Base-by-base conservation (phyloP, 2,329 filamentous ascomycete species). In the Pseudocercospora macadamiae region DNA sequence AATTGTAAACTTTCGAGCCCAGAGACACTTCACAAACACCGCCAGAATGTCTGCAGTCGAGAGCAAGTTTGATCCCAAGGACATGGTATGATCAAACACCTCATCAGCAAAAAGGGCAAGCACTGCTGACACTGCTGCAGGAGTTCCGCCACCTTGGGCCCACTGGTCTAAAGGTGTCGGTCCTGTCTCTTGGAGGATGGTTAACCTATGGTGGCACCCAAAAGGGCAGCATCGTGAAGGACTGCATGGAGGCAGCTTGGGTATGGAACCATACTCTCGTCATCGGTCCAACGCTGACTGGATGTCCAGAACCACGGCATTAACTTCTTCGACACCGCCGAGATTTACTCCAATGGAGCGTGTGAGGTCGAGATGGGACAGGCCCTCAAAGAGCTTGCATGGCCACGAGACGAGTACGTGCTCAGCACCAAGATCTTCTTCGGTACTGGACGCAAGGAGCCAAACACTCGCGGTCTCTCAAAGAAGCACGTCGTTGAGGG, bases 281-380 rank as follows among this genome's bases (percentile, higher is more conserved):
- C 25, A 21, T 7, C 6, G 36, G 16, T 3, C 19, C 3, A 14
- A 3, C 16, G 28, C 59, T 64, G 45, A 64, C 23, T 4, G 3
- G 18, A 21, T 18, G 3, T 16, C 5, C 47, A 65, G 63, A 66
- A 79, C 64, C 67, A 80, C 57, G 79, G 79, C 56, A 77, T 81
- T 70, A 80, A 81, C 70, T 80, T 80, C 70, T 71, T 70, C 65
- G 68, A 81, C 60, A 81, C 79, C 8, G 79, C 79, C n/a, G 79
- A 81, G 68, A 68, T 74, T 30, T 87, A 86, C 67, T 77, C 81
- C 61, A 82, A 76, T 5, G 86, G 86, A 59, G 79, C 86, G 68
- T 86, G 83, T 21, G 86, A 89, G 71, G 75, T 84, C 47, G 83
- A 85, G 64, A 88, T 81, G 79, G 79, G 79, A 37, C 68, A 78